Percentiles rank a stretch among this genome's conserved stretches.
These are phyloP conservation scores for Kalmusia sp. DNA, from an alignment of 2,329 filamentous ascomycete genomes.

Conservation along the genomic window DNA sequence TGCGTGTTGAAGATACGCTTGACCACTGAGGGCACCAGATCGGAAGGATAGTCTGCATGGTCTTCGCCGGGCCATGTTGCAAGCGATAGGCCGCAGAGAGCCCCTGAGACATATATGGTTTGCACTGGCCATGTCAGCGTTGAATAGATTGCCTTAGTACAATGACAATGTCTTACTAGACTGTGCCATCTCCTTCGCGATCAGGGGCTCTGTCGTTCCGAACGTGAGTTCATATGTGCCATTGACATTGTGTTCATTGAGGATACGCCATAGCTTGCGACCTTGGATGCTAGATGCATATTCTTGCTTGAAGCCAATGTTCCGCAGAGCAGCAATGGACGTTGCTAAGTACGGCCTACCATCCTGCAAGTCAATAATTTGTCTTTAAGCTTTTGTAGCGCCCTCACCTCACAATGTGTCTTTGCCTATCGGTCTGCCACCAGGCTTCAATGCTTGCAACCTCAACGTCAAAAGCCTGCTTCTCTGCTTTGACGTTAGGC, in stretches of 20 bases:
- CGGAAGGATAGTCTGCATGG: conserved; percentile 53
- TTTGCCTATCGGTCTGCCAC: conserved; percentile 33
- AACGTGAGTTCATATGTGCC: conserved; percentile 48
- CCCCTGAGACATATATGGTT: conserved; percentile 52
- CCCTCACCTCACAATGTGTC: conserved; percentile 19
- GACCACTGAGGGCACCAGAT: conserved; percentile 52
- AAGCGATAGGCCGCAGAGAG: conserved; percentile 49
- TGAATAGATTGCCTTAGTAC: neutral
- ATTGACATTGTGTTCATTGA: conserved; percentile 43
- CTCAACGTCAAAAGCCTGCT: conserved; percentile 42
- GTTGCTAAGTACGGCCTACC: conserved; percentile 41
- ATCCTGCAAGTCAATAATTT: neutral
- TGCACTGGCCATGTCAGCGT: conserved; percentile 15
- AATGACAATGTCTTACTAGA: neutral
- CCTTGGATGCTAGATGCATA: conserved; percentile 42
- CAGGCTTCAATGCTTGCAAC: conserved; percentile 44
- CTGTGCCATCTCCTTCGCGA: conserved; percentile 40
- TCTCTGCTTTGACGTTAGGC: conserved; percentile 6
- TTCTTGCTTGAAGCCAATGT: conserved; percentile 30
- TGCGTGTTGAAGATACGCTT: conserved; percentile 51
- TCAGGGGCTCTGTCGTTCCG: conserved; percentile 49
- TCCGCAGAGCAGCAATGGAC: conserved; percentile 45
- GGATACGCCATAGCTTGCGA: conserved; percentile 47
- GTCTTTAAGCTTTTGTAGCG: neutral
- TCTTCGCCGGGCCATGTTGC: conserved; percentile 49